phyloP scores from a whole-genome alignment of 129 eudicot genomes.

The Tanacetum coccineum region DNA sequence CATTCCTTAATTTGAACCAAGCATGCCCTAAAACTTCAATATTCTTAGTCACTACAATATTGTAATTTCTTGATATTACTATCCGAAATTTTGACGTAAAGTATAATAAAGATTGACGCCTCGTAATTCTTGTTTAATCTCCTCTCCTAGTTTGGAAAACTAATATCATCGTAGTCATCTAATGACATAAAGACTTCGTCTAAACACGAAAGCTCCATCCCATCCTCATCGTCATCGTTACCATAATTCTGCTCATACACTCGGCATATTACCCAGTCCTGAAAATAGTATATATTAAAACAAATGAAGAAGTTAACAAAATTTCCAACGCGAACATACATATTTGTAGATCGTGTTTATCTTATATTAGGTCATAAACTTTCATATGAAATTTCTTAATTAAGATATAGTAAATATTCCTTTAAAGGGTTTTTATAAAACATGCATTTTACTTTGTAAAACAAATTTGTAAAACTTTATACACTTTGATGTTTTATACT shows the following conservation, averaged over 20 bases:
- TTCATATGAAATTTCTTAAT: too few species aligned
- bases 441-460: too few species aligned
- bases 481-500: too few species aligned
- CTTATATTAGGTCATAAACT: too few species aligned
- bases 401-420: too few species aligned
- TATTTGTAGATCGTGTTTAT: too few species aligned
- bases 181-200: slow-evolving; percentile 84
- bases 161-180: slow-evolving; percentile 81
- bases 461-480: too few species aligned
- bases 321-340: background rate
- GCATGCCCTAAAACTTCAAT: slow-evolving; percentile 8
- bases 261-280: slow-evolving; percentile 91
- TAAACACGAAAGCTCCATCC: slow-evolving; percentile 72
- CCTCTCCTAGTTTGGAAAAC: slow-evolving; percentile 43
- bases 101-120: background rate
- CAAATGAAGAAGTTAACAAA: background rate
- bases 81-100: slow-evolving; percentile 12
- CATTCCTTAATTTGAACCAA: too few species aligned
- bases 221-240: slow-evolving; percentile 40
- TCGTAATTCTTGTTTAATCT: slow-evolving; percentile 11
- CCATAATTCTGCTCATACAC: slow-evolving; percentile 58
- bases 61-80: slow-evolving; percentile 18
- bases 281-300: slow-evolving; percentile 1
- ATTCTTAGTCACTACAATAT: slow-evolving; percentile 14
- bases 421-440: too few species aligned